Conservation (phyloP, 257 asterid genomes). For the Solanum appendiculatum region DNA sequence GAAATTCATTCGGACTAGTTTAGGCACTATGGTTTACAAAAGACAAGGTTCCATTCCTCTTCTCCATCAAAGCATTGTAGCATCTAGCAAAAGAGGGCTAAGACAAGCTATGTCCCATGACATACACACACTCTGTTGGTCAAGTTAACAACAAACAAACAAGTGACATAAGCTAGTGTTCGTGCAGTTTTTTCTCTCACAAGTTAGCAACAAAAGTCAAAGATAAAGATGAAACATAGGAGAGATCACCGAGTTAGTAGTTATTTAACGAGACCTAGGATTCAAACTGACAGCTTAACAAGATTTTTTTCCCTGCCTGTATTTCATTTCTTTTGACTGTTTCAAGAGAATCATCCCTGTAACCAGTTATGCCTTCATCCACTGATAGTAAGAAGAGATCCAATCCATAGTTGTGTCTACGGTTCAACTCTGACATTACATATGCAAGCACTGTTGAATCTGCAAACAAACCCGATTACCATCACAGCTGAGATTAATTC, state of each 20-base stretch:
- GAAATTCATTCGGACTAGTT: background rate
- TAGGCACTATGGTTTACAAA: background rate
- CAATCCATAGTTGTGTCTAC: conserved; percentile 72
- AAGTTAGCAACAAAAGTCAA: background rate
- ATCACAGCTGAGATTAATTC: background rate
- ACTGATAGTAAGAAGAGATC: conserved; percentile 92
- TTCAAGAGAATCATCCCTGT: conserved; percentile 95
- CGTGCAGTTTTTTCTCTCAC: background rate
- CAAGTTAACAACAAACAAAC: background rate
- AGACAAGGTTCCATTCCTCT: background rate
- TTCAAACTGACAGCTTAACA: background rate
- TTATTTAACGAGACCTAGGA: background rate
- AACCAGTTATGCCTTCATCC: conserved; percentile 97
- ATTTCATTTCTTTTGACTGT: conserved; percentile 96
- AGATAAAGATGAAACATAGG: background rate
- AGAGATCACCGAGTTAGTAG: background rate
- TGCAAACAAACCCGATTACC: conserved; percentile 16
- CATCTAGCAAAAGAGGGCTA: background rate
- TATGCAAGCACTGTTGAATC: conserved; percentile 98
- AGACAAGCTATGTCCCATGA: background rate
- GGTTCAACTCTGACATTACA: conserved; percentile 79
- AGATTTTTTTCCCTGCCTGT: conserved; percentile 38
- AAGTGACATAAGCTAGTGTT: background rate
- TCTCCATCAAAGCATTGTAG: background rate
- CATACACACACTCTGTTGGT: background rate